Base-by-base conservation (phyloP, 768 basidiomycete genomes). In the Pleurotus pulmonarius region DNA sequence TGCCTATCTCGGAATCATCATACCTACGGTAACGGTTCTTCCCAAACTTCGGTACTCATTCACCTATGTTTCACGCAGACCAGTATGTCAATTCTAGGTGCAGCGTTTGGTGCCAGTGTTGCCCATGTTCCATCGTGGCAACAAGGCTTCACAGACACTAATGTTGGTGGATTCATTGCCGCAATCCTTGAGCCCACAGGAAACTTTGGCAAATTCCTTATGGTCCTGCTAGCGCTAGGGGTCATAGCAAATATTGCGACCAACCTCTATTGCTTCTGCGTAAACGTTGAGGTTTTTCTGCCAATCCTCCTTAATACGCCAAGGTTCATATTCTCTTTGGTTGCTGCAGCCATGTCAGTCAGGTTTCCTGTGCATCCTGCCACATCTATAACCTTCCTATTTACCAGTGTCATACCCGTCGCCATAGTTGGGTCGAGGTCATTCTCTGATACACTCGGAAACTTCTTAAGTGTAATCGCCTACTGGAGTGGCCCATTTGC, bases 121-220 rank as follows among this genome's bases (percentile, higher is more conserved):
- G 25, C 11, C 38, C 26, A 13, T 20, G 20, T 49, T 37, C n/a
- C 6, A 48, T 25, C n/a, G 9, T 41, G 39, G 34, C 16, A 67
- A 72, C 2, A 81, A 78, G 0, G n/a, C n/a, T n/a, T n/a, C n/a
- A n/a, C n/a, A n/a, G n/a, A n/a, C n/a, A n/a, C n/a, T n/a, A 80
- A 55, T 29, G 75, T 91, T 24, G 90, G 89, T 25, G 91, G 90
- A 2, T 75, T 93, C 7, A 62, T 93, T 7, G 76, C 78, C 46
- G 87, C 87, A 2, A 84, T 91, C 76, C 77, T 92, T 3, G 75
- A 74, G 15, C 90, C 90, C 0, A 75, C 77, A 0, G 83, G 83
- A 43, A 80, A 80, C 34, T 92, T 91, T 65, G 83, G 88, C 0
- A 88, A 88, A 61, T 83, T 89, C 69, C 72, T 91, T 45, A 75